Conservation (phyloP, 192 early-diverging fungal genomes). For the Coemansia guatemalensis region DNA sequence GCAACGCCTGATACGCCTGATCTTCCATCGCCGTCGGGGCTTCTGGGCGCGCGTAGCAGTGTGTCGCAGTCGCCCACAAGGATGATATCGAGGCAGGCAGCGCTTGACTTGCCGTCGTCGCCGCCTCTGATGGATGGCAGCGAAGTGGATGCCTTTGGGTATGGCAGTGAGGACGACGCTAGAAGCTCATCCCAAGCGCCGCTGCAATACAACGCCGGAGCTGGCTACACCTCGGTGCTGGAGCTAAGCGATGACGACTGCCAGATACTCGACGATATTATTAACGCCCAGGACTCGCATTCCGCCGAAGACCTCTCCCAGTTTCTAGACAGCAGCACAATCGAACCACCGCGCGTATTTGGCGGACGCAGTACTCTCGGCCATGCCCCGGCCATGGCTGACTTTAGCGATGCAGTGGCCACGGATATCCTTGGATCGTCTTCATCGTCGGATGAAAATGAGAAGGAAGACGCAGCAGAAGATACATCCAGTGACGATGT, state of each 20-base stretch:
- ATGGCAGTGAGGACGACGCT: background rate
- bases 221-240: background rate
- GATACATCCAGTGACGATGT: background rate
- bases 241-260: slow-evolving; percentile 6
- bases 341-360: background rate
- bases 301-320: background rate
- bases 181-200: background rate
- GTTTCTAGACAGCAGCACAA: background rate
- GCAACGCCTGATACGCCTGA: slow-evolving; percentile 33
- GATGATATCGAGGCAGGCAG: slow-evolving; percentile 9
- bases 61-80: slow-evolving; percentile 1
- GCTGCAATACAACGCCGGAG: background rate
- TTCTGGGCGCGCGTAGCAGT: slow-evolving; percentile 11
- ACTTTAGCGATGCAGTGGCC: slow-evolving; percentile 17
- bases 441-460: slow-evolving; percentile 6
- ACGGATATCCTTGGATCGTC: slow-evolving; percentile 32
- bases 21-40: slow-evolving; percentile 33
- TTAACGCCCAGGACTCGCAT: background rate
- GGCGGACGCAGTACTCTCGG: background rate
- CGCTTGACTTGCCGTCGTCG: slow-evolving; percentile 42
- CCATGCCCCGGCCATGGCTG: background rate
- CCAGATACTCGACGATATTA: slow-evolving; percentile 12
- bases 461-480: background rate
- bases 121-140: slow-evolving; percentile 11
- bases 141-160: slow-evolving; percentile 2